These are phyloP conservation scores for Candida awuae DNA, from an alignment of 805 yeast genomes.

Conservation along the genomic window DNA sequence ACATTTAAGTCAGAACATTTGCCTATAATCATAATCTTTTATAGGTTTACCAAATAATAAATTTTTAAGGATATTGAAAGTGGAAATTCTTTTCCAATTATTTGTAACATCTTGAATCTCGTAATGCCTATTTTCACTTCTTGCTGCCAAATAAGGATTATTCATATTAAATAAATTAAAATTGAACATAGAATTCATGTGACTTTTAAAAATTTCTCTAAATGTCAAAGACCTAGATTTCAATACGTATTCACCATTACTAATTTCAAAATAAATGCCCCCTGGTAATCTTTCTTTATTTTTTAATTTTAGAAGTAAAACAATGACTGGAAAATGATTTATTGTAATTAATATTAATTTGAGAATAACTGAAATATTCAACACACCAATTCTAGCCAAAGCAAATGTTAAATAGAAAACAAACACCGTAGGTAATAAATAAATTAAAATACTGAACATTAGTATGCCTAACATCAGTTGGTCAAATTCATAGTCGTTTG, in stretches of 20 bases:
- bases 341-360: constrained; percentile 56
- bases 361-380: constrained; percentile 40
- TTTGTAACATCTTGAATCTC: constrained; percentile 14
- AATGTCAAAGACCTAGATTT: constrained; percentile 23
- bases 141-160: not conserved
- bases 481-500: constrained; percentile 75
- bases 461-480: constrained; percentile 85
- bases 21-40: constrained; percentile 24
- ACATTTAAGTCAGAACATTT: constrained; percentile 20
- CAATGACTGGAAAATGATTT: constrained; percentile 85
- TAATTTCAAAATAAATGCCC: constrained; percentile 34
- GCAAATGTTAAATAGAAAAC: constrained; percentile 80
- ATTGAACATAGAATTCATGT: constrained; percentile 23
- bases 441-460: constrained; percentile 68
- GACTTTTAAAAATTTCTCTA: constrained; percentile 23
- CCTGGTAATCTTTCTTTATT: constrained; percentile 61
- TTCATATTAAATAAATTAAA: constrained; percentile 24
- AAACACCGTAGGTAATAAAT: constrained; percentile 77
- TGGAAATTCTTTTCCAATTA: constrained; percentile 23
- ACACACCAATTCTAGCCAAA: constrained; percentile 42
- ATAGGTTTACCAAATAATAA: constrained; percentile 26
- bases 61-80: constrained; percentile 16
- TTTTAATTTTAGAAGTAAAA: constrained; percentile 67
- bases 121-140: not conserved
- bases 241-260: constrained; percentile 15